These are phyloP conservation scores for Apophysomyces sp. DNA, from an alignment of 371 early-diverging fungal species.

Conservation along the genomic window DNA sequence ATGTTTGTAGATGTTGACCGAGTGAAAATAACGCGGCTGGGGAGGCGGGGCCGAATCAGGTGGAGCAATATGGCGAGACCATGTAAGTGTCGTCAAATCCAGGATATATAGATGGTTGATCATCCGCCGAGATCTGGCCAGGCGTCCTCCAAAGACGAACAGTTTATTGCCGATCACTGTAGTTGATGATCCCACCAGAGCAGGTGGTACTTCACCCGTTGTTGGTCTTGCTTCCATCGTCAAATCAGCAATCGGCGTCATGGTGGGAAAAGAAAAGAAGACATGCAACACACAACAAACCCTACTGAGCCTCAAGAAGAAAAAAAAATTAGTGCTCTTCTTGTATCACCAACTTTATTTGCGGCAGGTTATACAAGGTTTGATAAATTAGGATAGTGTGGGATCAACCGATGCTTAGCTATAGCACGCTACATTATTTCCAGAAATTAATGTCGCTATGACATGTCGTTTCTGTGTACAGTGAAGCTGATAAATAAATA, in stretches of 20 bases:
- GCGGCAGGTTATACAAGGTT: not conserved
- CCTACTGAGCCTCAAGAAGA: not conserved
- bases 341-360: not conserved
- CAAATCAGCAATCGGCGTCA: constrained; percentile 66
- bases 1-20: constrained; percentile 61
- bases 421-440: too few species aligned
- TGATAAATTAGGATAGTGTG: not conserved
- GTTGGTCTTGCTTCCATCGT: constrained; percentile 69
- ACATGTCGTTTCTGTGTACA: too few species aligned
- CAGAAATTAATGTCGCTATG: too few species aligned
- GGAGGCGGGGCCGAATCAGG: constrained; percentile 42
- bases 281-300: not conserved
- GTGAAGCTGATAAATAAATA: too few species aligned
- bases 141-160: constrained; percentile 77
- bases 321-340: not conserved
- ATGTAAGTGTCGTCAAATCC: constrained; percentile 56
- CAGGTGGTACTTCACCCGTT: constrained; percentile 63
- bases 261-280: not conserved
- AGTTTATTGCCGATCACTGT: constrained; percentile 56
- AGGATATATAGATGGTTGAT: constrained; percentile 70
- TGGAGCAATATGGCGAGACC: constrained; percentile 43
- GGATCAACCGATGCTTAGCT: not conserved
- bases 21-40: constrained; percentile 76
- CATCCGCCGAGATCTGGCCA: constrained; percentile 63
- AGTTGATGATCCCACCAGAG: constrained; percentile 69